Evolutionary conservation across 768 basidiomycete species (phyloP).

Genomic region (Collybia nuda): DNA sequence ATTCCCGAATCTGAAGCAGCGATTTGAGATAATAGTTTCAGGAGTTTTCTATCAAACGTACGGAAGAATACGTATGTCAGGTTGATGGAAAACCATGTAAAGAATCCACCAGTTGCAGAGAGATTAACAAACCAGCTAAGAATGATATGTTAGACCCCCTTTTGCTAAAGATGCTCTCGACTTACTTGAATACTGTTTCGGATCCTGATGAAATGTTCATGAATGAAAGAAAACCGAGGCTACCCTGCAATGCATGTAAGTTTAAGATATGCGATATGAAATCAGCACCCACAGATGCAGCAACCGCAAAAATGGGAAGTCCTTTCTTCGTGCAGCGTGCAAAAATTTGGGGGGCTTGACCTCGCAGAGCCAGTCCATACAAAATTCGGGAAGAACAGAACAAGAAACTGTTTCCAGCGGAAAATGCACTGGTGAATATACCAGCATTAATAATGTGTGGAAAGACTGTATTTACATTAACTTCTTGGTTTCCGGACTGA

Average conservation of each 20-base stretch:
- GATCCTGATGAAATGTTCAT: slow-evolving; percentile 63
- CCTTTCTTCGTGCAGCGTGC: slow-evolving; percentile 47
- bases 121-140: slow-evolving; percentile 70
- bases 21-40: not conserved
- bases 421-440: slow-evolving; percentile 72
- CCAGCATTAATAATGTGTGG: slow-evolving; percentile 73
- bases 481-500: not conserved
- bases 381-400: slow-evolving; percentile 55
- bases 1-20: slow-evolving; percentile 52
- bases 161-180: slow-evolving; percentile 1
- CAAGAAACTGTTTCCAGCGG: slow-evolving; percentile 66
- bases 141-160: no score
- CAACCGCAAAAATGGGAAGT: slow-evolving; percentile 41
- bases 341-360: slow-evolving; percentile 46
- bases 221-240: slow-evolving; percentile 54
- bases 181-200: slow-evolving; percentile 56
- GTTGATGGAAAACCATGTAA: slow-evolving; percentile 68
- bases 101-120: slow-evolving; percentile 65
- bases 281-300: slow-evolving; percentile 27
- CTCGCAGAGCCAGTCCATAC: slow-evolving; percentile 51
- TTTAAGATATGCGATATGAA: not conserved
- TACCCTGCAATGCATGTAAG: slow-evolving; percentile 24
- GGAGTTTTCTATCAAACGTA: slow-evolving; percentile 26
- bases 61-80: slow-evolving; percentile 74
- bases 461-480: slow-evolving; percentile 37